Evolutionary conservation across 2,329 filamentous ascomycete genomes (phyloP).

Genomic region (Colletotrichum graminicola): DNA sequence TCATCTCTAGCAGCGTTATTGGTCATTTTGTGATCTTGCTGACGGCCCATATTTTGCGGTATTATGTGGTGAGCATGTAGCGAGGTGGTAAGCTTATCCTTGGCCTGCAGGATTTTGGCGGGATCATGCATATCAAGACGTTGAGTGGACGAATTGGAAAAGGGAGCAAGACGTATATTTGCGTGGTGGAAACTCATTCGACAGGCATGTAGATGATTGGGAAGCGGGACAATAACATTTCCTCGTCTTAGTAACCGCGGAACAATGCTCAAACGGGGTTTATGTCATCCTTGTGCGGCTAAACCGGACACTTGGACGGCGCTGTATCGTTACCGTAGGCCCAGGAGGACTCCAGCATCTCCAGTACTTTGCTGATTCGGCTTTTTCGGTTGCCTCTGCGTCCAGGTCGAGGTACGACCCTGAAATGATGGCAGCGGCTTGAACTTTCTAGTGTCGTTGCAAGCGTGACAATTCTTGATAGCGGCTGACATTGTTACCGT

Average conservation of each 20-base stretch:
- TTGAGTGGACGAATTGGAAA: not conserved
- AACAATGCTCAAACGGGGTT: not conserved
- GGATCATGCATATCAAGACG: slow-evolving; percentile 6
- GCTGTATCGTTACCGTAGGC: not conserved
- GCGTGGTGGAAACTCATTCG: not conserved
- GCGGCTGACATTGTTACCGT: not conserved
- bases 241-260: not conserved
- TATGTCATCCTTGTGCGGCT: too few relatives aligned
- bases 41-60: slow-evolving; percentile 1
- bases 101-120: slow-evolving; percentile 1
- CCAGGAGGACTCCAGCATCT: too few relatives aligned
- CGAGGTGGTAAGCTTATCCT: slow-evolving; percentile 30
- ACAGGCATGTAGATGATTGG: not conserved
- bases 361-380: too few relatives aligned
- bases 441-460: not conserved
- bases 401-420: not conserved
- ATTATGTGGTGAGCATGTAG: slow-evolving; percentile 1
- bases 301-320: not conserved
- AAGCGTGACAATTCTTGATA: slow-evolving; percentile 4
- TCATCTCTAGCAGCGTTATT: not conserved
- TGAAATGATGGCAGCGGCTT: not conserved
- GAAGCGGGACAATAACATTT: not conserved
- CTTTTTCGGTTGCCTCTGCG: not conserved
- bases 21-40: not conserved
- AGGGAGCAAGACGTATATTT: not conserved